A percentile compares a stretch with the other conserved stretches of the same genome.
Evolutionary conservation across 1,284 basidiomycete genomes (phyloP).

Genomic region (Ceratobasidium sp.): DNA sequence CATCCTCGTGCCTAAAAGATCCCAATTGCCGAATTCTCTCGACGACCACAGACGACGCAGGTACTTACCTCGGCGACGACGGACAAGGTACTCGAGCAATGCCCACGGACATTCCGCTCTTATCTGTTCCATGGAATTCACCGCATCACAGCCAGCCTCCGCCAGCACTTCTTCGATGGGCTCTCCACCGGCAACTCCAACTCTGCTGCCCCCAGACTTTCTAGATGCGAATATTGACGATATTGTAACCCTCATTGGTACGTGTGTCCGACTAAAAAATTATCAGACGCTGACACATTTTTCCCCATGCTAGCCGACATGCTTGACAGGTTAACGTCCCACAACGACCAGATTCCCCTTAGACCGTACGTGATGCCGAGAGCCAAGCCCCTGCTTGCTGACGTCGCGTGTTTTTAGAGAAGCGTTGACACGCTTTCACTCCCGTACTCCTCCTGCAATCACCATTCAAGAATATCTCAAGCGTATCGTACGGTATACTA

Average conservation of each 20-base stretch:
- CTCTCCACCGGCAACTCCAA: slow-evolving; percentile 32
- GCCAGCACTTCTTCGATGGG: slow-evolving; percentile 21
- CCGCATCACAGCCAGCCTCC: slow-evolving; percentile 16
- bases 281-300: slow-evolving; percentile 26
- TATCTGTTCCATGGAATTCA: slow-evolving; percentile 32
- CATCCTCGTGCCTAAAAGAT: slow-evolving; percentile 39
- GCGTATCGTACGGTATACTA: slow-evolving; percentile 92
- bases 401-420: slow-evolving; percentile 63
- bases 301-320: slow-evolving; percentile 78
- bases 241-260: slow-evolving; percentile 88
- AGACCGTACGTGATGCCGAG: slow-evolving; percentile 70
- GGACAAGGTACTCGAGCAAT: slow-evolving; percentile 23
- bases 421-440: slow-evolving; percentile 93
- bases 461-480: slow-evolving; percentile 89
- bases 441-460: slow-evolving; percentile 87
- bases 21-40: slow-evolving; percentile 23
- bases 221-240: slow-evolving; percentile 83
- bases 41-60: slow-evolving; percentile 4
- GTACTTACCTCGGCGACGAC: slow-evolving; percentile 11
- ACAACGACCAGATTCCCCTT: slow-evolving; percentile 93
- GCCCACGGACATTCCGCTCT: slow-evolving; percentile 37
- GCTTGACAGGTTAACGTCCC: slow-evolving; percentile 89
- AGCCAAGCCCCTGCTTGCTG: slow-evolving; percentile 15
- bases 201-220: slow-evolving; percentile 72
- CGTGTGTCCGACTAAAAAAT: slow-evolving; percentile 47